Conservation (phyloP, 208 protist genomes). For the Naegleria fowleri region DNA sequence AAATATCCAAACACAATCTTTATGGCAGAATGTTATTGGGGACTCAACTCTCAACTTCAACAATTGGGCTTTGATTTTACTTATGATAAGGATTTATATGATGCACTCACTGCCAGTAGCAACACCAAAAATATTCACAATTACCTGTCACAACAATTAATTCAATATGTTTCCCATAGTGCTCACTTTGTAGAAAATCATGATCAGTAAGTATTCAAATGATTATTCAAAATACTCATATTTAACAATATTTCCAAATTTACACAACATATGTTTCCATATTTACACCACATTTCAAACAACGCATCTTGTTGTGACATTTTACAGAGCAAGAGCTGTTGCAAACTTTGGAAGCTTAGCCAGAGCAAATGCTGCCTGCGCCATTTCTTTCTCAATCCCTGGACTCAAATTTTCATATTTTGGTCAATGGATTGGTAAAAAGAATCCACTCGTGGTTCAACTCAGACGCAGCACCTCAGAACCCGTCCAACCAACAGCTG, state of each 20-base stretch:
- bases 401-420: conserved; percentile 49
- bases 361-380: conserved; percentile 48
- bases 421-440: conserved; percentile 53
- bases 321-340: conserved; percentile 49
- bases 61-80: conserved; percentile 60
- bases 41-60: conserved; percentile 36
- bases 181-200: conserved; percentile 49
- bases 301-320: no score
- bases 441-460: conserved; percentile 57
- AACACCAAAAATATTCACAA: conserved; percentile 36
- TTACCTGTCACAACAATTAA: conserved; percentile 28
- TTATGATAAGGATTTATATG: conserved; percentile 60
- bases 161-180: conserved; percentile 25
- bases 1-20: conserved; percentile 52
- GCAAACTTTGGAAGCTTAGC: conserved; percentile 49
- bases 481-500: conserved; percentile 6
- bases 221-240: conserved; percentile 38
- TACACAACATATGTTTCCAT: no score
- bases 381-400: conserved; percentile 54
- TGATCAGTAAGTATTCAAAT: conserved; percentile 8
- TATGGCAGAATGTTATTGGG: conserved; percentile 54
- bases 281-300: no score
- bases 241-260: conserved; percentile 6
- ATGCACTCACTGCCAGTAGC: conserved; percentile 39
- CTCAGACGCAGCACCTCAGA: conserved; percentile 47